Evolutionary conservation across 2,329 filamentous ascomycete genomes (phyloP), one percentile per base, ranked within the genome.

Genomic region (Trichophyton mentagrophytes): DNA sequence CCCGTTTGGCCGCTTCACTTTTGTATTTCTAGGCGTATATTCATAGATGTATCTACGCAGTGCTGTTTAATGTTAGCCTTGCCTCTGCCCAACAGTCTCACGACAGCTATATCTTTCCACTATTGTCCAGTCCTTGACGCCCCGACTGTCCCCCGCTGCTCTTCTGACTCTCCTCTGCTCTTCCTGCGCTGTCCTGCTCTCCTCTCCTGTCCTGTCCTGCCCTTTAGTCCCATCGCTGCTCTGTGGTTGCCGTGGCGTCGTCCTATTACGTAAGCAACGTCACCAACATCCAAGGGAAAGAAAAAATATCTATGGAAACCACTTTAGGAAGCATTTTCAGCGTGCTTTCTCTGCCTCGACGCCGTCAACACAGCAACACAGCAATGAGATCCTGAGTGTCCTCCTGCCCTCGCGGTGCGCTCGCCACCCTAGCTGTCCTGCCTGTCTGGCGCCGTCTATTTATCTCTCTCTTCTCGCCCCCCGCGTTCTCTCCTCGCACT

Each of bases 21-120:
- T 51, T 55, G 51, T 55, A 55, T 36, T 55, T 55, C 30, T 55
- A 55, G 51, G 51, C 51, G 51, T 55, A 55, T n/a, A 55, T n/a
- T 33, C 13, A 36, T 33, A 55, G 51, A 33, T n/a, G 22, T 33
- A 55, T 55, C 4, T 33, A 38, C 27, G 38, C 15, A 42, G 27
- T 38, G 33, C 13, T 53, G 8, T 53, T 30, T 51, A 27, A 22
- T 47, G 44, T 47, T 22, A 17, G 8, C 44, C 9, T 20, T 47
- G 7, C 20, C n/a, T 51, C 46, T 51, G 2, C 22, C 46, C 13
- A 44, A 15, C 51, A 9, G 17, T 25, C 46, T 20, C 17, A 17
- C 17, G 8, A 13, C 11, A 17, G n/a, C 13, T 3, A 6, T 17
- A 7, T 20, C 22, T 27, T 22, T 22, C 20, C 2, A 20, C 17